phyloP scores from a whole-genome alignment of 768 basidiomycete species.

The Boletus sp. region DNA sequence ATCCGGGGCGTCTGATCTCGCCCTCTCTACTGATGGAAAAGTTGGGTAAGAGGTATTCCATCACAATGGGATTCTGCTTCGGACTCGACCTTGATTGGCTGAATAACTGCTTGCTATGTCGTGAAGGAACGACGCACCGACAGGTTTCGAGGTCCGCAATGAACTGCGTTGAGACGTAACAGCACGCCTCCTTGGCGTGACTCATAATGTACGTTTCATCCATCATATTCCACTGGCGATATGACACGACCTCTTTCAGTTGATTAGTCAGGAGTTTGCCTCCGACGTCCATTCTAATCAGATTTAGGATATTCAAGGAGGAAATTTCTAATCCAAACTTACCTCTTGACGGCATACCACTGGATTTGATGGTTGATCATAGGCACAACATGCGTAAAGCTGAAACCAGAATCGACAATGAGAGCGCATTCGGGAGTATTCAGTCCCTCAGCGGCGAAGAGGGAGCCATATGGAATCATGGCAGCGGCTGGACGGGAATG shows the following conservation, averaged over 20 bases:
- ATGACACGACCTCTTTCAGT: slow-evolving; percentile 89
- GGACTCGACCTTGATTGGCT: slow-evolving; percentile 46
- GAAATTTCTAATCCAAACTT: slow-evolving; percentile 15
- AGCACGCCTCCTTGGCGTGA: slow-evolving; percentile 86
- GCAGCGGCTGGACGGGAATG: slow-evolving; percentile 62
- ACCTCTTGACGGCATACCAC: slow-evolving; percentile 85
- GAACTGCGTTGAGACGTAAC: slow-evolving; percentile 79
- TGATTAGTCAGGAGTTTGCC: slow-evolving; percentile 96
- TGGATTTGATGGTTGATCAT: slow-evolving; percentile 71
- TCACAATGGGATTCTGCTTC: slow-evolving; percentile 66
- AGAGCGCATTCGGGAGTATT: slow-evolving; percentile 75
- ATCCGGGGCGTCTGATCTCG: slow-evolving; percentile 51
- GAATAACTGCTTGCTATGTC: slow-evolving; percentile 14
- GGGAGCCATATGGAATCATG: slow-evolving; percentile 66
- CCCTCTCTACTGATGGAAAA: slow-evolving; percentile 67
- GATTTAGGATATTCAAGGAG: slow-evolving; percentile 15
- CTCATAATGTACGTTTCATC: slow-evolving; percentile 95
- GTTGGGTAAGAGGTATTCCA: slow-evolving; percentile 91
- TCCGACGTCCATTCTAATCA: slow-evolving; percentile 82
- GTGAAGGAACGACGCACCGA: slow-evolving; percentile 53
- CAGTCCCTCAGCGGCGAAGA: slow-evolving; percentile 54
- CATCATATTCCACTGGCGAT: slow-evolving; percentile 98
- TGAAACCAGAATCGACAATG: slow-evolving; percentile 89
- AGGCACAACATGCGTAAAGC: slow-evolving; percentile 91
- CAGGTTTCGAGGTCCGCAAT: slow-evolving; percentile 70